Evolutionary conservation across 257 asterid species (phyloP).

Genomic region (Nicotiana obtusifolia): DNA sequence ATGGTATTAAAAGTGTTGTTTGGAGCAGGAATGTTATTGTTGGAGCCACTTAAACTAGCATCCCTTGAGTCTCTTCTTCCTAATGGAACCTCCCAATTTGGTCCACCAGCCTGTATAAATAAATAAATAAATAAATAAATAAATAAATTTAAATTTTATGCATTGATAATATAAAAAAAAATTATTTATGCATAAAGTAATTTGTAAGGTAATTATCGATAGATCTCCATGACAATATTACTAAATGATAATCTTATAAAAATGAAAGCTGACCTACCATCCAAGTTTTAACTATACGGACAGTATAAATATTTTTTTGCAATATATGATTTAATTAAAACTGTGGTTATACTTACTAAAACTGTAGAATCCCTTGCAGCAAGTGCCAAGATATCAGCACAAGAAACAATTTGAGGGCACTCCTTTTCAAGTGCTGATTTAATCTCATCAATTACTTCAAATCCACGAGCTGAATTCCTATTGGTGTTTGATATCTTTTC

Average conservation of each 20-base stretch:
- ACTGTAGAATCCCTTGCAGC: constrained; percentile 83
- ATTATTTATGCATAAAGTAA: background rate
- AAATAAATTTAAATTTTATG: background rate
- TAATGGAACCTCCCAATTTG: constrained; percentile 75
- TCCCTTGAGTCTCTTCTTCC: constrained; percentile 82
- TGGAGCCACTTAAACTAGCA: constrained; percentile 85
- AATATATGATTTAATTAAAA: too few relatives aligned
- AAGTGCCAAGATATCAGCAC: constrained; percentile 78
- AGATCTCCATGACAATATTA: background rate
- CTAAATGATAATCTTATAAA: background rate
- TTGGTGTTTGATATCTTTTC: constrained; percentile 69
- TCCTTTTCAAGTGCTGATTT: constrained; percentile 65
- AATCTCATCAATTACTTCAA: constrained; percentile 76
- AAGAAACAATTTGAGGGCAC: constrained; percentile 82
- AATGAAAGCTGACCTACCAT: background rate
- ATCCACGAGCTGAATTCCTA: constrained; percentile 74
- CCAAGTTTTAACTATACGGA: too few relatives aligned
- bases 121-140: background rate
- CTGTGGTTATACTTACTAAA: constrained; percentile 35
- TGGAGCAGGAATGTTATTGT: constrained; percentile 86
- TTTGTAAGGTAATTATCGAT: background rate
- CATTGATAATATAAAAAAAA: background rate
- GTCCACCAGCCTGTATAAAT: constrained; percentile 60
- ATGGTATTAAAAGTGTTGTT: constrained; percentile 80
- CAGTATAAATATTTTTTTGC: too few relatives aligned